These are phyloP conservation scores for Apocynum venetum DNA, from an alignment of 257 asterid species.

Conservation along the genomic window DNA sequence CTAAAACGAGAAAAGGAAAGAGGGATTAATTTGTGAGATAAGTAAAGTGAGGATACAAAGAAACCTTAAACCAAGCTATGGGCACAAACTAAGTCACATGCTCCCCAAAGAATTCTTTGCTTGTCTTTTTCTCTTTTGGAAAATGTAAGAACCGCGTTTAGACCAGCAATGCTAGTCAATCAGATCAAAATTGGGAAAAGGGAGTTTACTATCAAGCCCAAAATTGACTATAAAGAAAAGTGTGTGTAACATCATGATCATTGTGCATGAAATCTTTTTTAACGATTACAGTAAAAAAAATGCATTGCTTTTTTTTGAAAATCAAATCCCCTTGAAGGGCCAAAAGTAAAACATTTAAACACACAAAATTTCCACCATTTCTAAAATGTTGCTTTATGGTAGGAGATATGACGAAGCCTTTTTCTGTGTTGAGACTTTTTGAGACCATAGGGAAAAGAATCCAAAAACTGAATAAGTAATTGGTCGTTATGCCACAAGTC, in stretches of 20 bases:
- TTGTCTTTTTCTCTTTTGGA: not conserved
- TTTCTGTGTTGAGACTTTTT: conserved; percentile 18
- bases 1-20: not conserved
- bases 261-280: not conserved
- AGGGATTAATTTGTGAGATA: not conserved
- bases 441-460: conserved; percentile 14
- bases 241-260: not conserved
- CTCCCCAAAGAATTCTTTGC: not conserved
- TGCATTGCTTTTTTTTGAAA: not conserved
- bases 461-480: not conserved
- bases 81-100: not conserved
- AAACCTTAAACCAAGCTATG: not conserved
- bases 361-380: not conserved
- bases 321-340: not conserved
- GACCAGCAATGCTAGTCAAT: not conserved
- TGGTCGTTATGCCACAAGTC: conserved; percentile 20
- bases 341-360: not conserved
- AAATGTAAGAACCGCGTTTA: not conserved
- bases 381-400: not conserved
- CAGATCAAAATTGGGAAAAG: not conserved
- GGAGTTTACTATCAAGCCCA: not conserved
- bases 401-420: not conserved
- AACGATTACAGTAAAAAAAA: not conserved
- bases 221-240: not conserved
- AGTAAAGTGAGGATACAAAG: not conserved